phyloP scores from a whole-genome alignment of 2,329 filamentous ascomycete genomes.

The Pseudogymnoascus sp. region DNA sequence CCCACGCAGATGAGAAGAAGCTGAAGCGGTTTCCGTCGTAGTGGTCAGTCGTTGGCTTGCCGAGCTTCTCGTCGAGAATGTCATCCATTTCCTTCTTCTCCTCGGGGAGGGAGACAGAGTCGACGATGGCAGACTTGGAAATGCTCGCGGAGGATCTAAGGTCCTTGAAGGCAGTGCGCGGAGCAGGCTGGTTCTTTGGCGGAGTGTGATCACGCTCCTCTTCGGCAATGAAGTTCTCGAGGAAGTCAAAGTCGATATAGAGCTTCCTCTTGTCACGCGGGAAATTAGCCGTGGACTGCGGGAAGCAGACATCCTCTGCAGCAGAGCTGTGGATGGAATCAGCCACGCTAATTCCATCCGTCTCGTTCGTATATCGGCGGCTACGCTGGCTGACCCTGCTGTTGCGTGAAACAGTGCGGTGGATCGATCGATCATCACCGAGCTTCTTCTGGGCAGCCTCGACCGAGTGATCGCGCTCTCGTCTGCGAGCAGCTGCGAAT shows the following conservation, averaged over 20 bases:
- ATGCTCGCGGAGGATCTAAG: constrained; percentile 21
- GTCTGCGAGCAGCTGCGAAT: constrained; percentile 82
- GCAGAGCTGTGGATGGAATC: constrained; percentile 57
- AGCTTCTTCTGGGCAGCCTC: constrained; percentile 20
- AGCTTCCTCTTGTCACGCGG: constrained; percentile 67
- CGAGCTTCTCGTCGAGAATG: constrained; percentile 26
- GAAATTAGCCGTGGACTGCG: constrained; percentile 56
- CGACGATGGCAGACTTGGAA: constrained; percentile 24
- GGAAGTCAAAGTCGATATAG: constrained; percentile 83
- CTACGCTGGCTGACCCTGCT: constrained; percentile 43
- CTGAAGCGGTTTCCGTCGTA: constrained; percentile 75
- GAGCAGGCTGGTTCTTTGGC: constrained; percentile 23
- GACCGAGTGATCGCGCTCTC: constrained; percentile 62
- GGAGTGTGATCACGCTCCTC: constrained; percentile 36
- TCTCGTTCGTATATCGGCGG: constrained; percentile 50
- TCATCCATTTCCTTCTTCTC: constrained; percentile 37
- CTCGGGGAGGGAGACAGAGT: constrained; percentile 38
- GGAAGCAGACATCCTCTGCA: constrained; percentile 86
- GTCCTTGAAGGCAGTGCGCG: constrained; percentile 24
- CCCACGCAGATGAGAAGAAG: constrained; percentile 92
- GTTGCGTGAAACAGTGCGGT: constrained; percentile 59
- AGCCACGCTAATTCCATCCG: constrained; percentile 52
- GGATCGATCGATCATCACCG: constrained; percentile 47
- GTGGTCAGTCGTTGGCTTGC: constrained; percentile 26
- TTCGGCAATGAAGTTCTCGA: constrained; percentile 81